phyloP scores from a whole-genome alignment of 2,329 filamentous ascomycete species.

The Paecilomyces variotii region DNA sequence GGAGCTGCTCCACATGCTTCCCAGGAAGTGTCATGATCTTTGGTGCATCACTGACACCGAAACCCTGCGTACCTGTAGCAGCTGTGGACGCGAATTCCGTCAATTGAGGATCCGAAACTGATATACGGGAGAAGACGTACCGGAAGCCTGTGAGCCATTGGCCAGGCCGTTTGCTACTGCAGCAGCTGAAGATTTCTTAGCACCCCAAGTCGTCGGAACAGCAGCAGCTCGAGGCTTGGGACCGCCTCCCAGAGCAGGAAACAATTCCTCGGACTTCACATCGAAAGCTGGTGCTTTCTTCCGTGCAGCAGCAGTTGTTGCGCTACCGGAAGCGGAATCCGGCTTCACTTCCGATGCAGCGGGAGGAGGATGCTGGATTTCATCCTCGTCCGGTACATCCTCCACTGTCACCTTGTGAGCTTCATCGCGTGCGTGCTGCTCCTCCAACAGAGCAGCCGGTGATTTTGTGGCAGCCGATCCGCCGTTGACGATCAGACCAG shows the following conservation, averaged over 20 bases:
- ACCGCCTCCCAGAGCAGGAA: slow-evolving; percentile 76
- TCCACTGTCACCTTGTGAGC: slow-evolving; percentile 63
- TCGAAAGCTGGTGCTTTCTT: slow-evolving; percentile 53
- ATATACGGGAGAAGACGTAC: slow-evolving; percentile 49
- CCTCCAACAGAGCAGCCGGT: slow-evolving; percentile 46
- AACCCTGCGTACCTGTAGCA: slow-evolving; percentile 18
- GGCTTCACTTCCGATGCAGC: slow-evolving; percentile 28
- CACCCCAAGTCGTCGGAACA: slow-evolving; percentile 68
- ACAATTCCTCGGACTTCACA: slow-evolving; percentile 80
- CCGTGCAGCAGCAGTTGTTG: neutral
- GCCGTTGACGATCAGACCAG: slow-evolving; percentile 23
- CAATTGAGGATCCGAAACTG: slow-evolving; percentile 56
- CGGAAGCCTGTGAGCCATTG: slow-evolving; percentile 47
- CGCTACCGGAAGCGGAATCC: slow-evolving; percentile 3
- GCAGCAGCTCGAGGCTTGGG: slow-evolving; percentile 57
- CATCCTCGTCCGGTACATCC: slow-evolving; percentile 73
- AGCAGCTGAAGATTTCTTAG: slow-evolving; percentile 44
- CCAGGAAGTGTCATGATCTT: slow-evolving; percentile 69
- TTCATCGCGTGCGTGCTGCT: slow-evolving; percentile 46
- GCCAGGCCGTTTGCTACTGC: slow-evolving; percentile 38
- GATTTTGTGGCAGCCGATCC: slow-evolving; percentile 28
- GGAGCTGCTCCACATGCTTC: slow-evolving; percentile 68
- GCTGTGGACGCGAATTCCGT: slow-evolving; percentile 35
- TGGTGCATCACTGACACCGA: slow-evolving; percentile 31
- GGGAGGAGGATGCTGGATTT: slow-evolving; percentile 50